A percentile compares a stretch with the other conserved stretches of the same genome.
phyloP scores from a whole-genome alignment of 1,139 yeast genomes.

The Magnusiomyces tetraspermus region DNA sequence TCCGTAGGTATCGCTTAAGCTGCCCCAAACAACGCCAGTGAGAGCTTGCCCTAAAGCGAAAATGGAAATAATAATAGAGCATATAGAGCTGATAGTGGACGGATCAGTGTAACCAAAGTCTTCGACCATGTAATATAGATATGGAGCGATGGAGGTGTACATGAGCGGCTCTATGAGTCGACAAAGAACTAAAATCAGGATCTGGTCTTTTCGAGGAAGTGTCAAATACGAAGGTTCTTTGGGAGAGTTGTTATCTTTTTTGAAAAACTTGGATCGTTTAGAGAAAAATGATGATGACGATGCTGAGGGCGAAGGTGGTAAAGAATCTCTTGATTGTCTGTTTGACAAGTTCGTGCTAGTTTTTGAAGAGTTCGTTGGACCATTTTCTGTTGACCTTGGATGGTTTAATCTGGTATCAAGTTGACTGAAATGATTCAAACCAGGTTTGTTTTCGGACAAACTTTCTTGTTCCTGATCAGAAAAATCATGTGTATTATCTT shows the following conservation, averaged over 20 bases:
- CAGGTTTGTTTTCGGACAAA: no score
- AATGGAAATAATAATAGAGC: constrained; percentile 43
- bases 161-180: constrained; percentile 52
- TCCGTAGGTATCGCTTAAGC: constrained; percentile 43
- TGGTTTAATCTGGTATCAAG: no score
- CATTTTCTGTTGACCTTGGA: no score
- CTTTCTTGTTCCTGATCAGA: no score
- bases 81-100: constrained; percentile 42
- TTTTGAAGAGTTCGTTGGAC: no score
- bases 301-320: not conserved
- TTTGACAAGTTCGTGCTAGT: no score
- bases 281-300: not conserved
- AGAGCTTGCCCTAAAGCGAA: constrained; percentile 48
- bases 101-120: constrained; percentile 46
- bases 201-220: constrained; percentile 25
- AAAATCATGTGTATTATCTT: no score
- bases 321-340: no score
- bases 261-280: not conserved
- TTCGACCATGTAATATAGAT: constrained; percentile 51
- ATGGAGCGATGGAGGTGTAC: constrained; percentile 52
- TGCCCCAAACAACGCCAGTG: constrained; percentile 51
- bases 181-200: constrained; percentile 22
- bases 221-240: constrained; percentile 18
- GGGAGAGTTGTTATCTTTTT: not conserved
- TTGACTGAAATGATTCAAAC: no score